phyloP scores from a whole-genome alignment of 1,139 yeast species.

The Schwanniomyces etchellsii region DNA sequence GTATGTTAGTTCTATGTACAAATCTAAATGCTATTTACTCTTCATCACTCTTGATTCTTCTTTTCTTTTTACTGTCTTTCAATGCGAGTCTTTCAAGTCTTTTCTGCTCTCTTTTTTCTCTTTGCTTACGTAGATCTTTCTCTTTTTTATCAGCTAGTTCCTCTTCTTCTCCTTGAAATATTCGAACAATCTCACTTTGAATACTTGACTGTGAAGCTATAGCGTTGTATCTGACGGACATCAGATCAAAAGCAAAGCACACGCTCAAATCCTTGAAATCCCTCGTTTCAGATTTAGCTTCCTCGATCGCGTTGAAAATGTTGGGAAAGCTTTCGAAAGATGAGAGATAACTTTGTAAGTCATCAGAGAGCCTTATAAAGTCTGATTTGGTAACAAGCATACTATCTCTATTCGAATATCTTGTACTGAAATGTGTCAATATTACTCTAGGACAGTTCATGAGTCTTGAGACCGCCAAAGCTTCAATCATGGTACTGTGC shows the following conservation, averaged over 20 bases:
- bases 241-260: constrained; percentile 39
- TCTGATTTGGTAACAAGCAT: constrained; percentile 22
- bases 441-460: constrained; percentile 74
- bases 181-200: constrained; percentile 9
- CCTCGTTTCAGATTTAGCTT: constrained; percentile 7
- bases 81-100: constrained; percentile 24
- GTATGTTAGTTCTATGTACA: no score
- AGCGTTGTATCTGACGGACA: constrained; percentile 24
- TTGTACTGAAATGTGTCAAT: constrained; percentile 87
- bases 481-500: constrained; percentile 91
- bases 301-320: constrained; percentile 19
- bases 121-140: constrained; percentile 18
- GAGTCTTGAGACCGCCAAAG: constrained; percentile 58
- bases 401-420: constrained; percentile 69
- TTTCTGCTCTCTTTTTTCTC: constrained; percentile 32
- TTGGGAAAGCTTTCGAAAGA: constrained; percentile 18
- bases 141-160: constrained; percentile 17
- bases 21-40: no score
- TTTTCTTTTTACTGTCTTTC: constrained; percentile 10
- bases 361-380: constrained; percentile 15
- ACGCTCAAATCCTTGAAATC: constrained; percentile 27
- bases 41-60: constrained; percentile 12
- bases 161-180: constrained; percentile 11
- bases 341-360: constrained; percentile 21
- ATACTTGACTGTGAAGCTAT: constrained; percentile 13